These are phyloP conservation scores for Pseudocercospora cruenta DNA, from an alignment of 2,329 filamentous ascomycete genomes.

Conservation along the genomic window DNA sequence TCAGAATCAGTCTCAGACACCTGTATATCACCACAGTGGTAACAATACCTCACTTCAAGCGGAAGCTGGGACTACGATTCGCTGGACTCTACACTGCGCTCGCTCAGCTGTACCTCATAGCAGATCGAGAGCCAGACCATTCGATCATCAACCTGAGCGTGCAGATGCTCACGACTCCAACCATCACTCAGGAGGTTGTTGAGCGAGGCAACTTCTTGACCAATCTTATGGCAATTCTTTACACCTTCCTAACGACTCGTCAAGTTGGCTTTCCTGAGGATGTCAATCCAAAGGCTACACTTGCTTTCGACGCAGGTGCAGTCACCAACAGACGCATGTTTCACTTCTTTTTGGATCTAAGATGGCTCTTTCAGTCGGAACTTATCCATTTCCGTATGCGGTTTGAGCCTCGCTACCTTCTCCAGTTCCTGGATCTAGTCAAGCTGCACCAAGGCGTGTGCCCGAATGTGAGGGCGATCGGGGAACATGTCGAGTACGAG, in stretches of 20 bases:
- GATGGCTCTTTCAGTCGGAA: slow-evolving; percentile 84
- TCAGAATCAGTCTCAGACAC: slow-evolving; percentile 85
- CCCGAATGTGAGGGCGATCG: slow-evolving; percentile 86
- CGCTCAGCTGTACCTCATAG: slow-evolving; percentile 92
- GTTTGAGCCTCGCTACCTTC: slow-evolving; percentile 80
- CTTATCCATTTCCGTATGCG: slow-evolving; percentile 86
- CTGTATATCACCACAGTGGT: slow-evolving; percentile 97
- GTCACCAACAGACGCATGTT: slow-evolving; percentile 95
- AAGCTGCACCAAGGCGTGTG: slow-evolving; percentile 97
- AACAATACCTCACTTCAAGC: slow-evolving; percentile 93
- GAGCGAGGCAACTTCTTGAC: slow-evolving; percentile 95
- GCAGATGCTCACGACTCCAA: slow-evolving; percentile 94
- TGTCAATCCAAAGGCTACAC: slow-evolving; percentile 79
- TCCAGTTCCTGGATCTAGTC: slow-evolving; percentile 93
- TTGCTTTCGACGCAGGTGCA: slow-evolving; percentile 91
- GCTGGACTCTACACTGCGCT: slow-evolving; percentile 91
- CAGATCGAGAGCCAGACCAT: slow-evolving; percentile 93
- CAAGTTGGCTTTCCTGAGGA: slow-evolving; percentile 95
- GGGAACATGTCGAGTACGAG: slow-evolving; percentile 97
- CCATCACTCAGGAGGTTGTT: slow-evolving; percentile 93
- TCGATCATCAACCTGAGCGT: slow-evolving; percentile 97
- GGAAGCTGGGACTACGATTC: slow-evolving; percentile 88
- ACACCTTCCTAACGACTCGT: slow-evolving; percentile 93
- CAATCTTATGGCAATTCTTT: slow-evolving; percentile 91
- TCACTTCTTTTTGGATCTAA: slow-evolving; percentile 94